Percentiles rank a stretch among this genome's conserved stretches.
Conservation (phyloP, 768 basidiomycete genomes). For the Podaxis carcinomalis region DNA sequence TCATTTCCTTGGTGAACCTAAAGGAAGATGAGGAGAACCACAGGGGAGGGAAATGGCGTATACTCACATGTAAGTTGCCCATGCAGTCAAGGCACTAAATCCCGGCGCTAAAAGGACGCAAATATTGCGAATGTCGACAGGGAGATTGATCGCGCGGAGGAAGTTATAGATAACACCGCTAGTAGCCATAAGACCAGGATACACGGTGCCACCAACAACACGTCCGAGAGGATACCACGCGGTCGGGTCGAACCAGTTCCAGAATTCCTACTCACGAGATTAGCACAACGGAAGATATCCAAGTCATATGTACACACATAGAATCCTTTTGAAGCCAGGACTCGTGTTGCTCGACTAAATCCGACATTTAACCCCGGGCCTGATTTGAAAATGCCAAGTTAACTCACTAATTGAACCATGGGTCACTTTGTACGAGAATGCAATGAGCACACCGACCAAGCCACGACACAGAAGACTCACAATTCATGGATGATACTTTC, state of each 20-base stretch:
- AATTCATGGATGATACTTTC: conserved; percentile 99
- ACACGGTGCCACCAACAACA: conserved; percentile 97
- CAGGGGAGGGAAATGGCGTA: neutral
- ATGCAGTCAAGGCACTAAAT: conserved; percentile 94
- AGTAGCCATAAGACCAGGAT: conserved; percentile 97
- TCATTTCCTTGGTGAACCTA: conserved; percentile 97
- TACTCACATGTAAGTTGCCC: conserved; percentile 90
- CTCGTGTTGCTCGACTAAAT: conserved; percentile 83
- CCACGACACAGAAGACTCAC: conserved; percentile 42
- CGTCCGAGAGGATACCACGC: conserved; percentile 99
- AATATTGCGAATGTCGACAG: conserved; percentile 95
- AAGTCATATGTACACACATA: conserved; percentile 56
- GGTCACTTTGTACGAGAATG: conserved; percentile 55
- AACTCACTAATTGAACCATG: conserved; percentile 98
- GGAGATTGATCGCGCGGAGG: conserved; percentile 83
- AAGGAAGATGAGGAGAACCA: neutral
- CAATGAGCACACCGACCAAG: conserved; percentile 12
- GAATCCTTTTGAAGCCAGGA: conserved; percentile 90
- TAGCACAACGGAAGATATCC: neutral
- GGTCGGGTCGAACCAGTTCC: conserved; percentile 99
- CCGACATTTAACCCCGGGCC: conserved; percentile 15
- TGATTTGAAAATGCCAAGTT: conserved; percentile 12
- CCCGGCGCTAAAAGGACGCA: conserved; percentile 97
- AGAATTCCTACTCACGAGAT: conserved; percentile 73
- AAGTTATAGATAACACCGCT: conserved; percentile 95